These are phyloP conservation scores for peach (Prunus persica) DNA, from an alignment of 306 rosid species.

Conservation along the genomic window Prunus_persica_NCBIv2 NC_034012.1:3780501-3781000, in stretches of 20 bases:
- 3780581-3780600: conserved; percentile 27
- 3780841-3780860: no score
- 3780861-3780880: neutral
- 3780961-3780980: neutral
- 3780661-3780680: conserved; percentile 50
- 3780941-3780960: neutral
- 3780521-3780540: conserved; percentile 23
- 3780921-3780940: neutral
- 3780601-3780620: conserved; percentile 24
- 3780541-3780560: conserved; percentile 13
- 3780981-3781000: neutral
- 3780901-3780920: neutral
- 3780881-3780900: neutral
- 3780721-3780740: neutral
- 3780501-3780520: conserved; percentile 29
- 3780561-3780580: conserved; percentile 15
- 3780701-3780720: conserved; percentile 19
- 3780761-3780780: neutral
- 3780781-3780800: neutral
- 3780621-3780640: conserved; percentile 17
- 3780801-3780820: neutral
- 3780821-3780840: neutral
- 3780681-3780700: conserved; percentile 68
- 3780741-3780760: neutral
- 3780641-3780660: conserved; percentile 13